Percentiles rank a stretch among this genome's conserved stretches.
Evolutionary conservation across 257 asterid genomes (phyloP).

Genomic region (Knoxia roxburghii): DNA sequence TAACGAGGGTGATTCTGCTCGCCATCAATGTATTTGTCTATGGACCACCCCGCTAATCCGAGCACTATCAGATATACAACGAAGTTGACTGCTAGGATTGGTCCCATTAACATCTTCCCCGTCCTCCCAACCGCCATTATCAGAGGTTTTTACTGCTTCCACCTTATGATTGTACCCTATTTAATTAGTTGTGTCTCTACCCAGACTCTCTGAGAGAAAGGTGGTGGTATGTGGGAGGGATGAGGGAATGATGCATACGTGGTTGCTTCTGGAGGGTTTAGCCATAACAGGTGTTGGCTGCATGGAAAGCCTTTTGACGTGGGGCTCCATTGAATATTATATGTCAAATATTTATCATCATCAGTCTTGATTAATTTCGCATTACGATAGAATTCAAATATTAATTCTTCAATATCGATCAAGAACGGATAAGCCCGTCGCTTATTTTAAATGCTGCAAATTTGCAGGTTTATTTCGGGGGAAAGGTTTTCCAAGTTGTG

Average conservation of each 20-base stretch:
- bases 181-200: too few species aligned
- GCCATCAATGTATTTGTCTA: slow-evolving; percentile 80
- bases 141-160: neutral
- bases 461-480: neutral
- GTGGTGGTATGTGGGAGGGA: too few species aligned
- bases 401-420: too few species aligned
- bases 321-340: too few species aligned
- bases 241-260: slow-evolving; percentile 15
- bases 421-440: too few species aligned
- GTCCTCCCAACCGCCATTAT: slow-evolving; percentile 47
- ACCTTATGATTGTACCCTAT: too few species aligned
- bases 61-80: slow-evolving; percentile 52
- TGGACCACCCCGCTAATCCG: slow-evolving; percentile 69
- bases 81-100: slow-evolving; percentile 51
- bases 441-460: neutral
- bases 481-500: neutral
- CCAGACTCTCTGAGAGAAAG: too few species aligned
- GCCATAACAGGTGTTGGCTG: slow-evolving; percentile 23
- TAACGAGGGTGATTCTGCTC: slow-evolving; percentile 71
- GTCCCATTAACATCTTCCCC: slow-evolving; percentile 59
- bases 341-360: too few species aligned
- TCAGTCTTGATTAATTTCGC: too few species aligned
- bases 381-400: too few species aligned
- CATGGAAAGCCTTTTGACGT: neutral
- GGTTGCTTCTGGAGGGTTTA: slow-evolving; percentile 18